Base-by-base conservation (phyloP, 2,329 filamentous ascomycete species). In the Diaporthe destruens region DNA sequence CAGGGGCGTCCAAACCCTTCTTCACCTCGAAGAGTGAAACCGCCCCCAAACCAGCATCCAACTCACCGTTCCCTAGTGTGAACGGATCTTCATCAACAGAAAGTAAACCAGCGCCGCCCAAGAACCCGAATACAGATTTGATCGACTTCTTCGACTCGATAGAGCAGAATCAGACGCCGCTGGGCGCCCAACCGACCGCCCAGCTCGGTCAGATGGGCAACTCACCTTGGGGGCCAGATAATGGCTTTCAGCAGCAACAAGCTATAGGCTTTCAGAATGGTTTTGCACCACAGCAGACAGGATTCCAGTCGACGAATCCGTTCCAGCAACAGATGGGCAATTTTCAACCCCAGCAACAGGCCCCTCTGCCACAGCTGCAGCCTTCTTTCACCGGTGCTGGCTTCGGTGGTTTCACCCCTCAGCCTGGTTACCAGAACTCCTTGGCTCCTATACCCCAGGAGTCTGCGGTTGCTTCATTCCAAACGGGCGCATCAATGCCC, bases 61-160 rank as follows among this genome's bases (percentile, higher is more conserved):
- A 82, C 76, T 87, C 87, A 73, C 78, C 83, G 7, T 87, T 88
- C 75, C 80, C 83, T 47, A 75, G 78, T 34, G 80, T 82, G 6
- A 85, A 84, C 69, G 79, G 79, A 49, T 76, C 81, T 55, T 69
- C 51, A 4, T 55, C 66, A 12, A 77, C 78, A 71, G 73, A 77
- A 39, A 75, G 76, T 71, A 68, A 77, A 20, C 44, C 76, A n/a
- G 71, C 79, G 34, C 81, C 84, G 3, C 81, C 83, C 47, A 94
- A 92, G 81, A 91, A 88, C 2, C 90, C 91, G 36, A 91, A 89
- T 76, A 90, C 92, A 36, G 93, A 97, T 84, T 86, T 97, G 74
- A 98, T 97, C 79, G 96, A 96, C 84, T 98, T 97, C 83, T 98
- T 98, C 81, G 96, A 92, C 79, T 95, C 94, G 7, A 98, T 75